Evolutionary conservation across 2,329 filamentous ascomycete species (phyloP), one percentile per base, ranked within the genome.

Genomic region (Colletotrichum sp.): DNA sequence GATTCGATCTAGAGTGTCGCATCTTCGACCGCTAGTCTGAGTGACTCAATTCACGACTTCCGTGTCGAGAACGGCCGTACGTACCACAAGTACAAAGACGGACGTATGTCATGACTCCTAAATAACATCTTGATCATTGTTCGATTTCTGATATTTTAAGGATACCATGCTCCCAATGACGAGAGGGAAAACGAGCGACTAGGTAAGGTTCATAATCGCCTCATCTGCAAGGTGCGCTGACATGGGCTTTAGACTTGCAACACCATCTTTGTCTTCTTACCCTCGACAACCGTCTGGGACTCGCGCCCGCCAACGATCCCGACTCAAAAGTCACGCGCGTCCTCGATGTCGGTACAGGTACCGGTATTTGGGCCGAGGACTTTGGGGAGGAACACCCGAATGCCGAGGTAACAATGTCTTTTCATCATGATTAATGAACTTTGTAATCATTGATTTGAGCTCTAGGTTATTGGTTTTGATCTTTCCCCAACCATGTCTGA

Each of bases 261-360:
- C 89, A 92, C 80, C 86, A 90, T 77, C 86, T 91, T 78, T 87
- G 88, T 79, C 88, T 86, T 61, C 73, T 89, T 61, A 79, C 88
- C 39, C 84, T 88, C 48, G 82, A 85, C 32, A 61, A 69, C 55
- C 34, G 21, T 5, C 7, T 69, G 34, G 67, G 55, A 3, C 67
- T 69, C 3, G 67, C 52, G 18, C 55, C 67, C 1, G 6, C 67
- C 21, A 68, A 69, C 12, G 18, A 61, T 5, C 5, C 55, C 9
- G 2, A 61, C 16, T 71, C 67, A 3, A 43, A 67, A 8, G 30
- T 70, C 4, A 66, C 43, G 15, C 70, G 77, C 3, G 79, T 80
- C 6, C 72, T 80, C 0, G 79, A 80, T 43, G 71, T 76, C 3
- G 79, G 79, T 2, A 80, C 79, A 2, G 79, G 80, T 0, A 80